These are phyloP conservation scores for Cephaloascus albidus DNA, from an alignment of 805 yeast genomes.

Conservation along the genomic window DNA sequence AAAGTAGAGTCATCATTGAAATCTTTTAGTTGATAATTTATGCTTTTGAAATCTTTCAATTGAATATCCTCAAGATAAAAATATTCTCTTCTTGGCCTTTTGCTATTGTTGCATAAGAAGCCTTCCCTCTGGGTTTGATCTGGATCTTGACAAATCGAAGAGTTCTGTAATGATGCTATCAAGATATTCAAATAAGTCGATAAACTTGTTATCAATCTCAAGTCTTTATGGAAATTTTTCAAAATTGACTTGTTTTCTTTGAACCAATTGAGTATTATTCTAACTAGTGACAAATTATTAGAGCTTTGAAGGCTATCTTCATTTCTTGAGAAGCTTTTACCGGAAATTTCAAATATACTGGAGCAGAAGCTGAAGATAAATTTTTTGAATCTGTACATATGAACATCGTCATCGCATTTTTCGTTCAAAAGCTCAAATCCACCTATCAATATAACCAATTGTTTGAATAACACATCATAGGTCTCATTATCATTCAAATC, in stretches of 20 bases:
- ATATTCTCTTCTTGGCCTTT: slow-evolving; percentile 37
- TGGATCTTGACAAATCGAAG: not conserved
- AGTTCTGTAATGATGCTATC: not conserved
- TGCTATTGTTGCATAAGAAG: not conserved
- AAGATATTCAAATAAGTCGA: not conserved
- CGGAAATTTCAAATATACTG: not conserved
- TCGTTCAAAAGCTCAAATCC: slow-evolving; percentile 18
- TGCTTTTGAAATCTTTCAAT: slow-evolving; percentile 49
- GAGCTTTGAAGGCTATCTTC: slow-evolving; percentile 1
- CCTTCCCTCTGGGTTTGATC: slow-evolving; percentile 1
- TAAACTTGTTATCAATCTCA: not conserved
- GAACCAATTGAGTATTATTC: slow-evolving; percentile 52
- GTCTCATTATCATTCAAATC: slow-evolving; percentile 5
- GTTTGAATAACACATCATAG: slow-evolving; percentile 15
- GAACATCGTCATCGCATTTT: not conserved
- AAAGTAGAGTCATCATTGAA: slow-evolving; percentile 37
- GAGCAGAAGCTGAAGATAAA: not conserved
- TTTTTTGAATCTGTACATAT: not conserved
- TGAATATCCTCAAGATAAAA: slow-evolving; percentile 58
- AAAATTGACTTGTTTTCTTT: slow-evolving; percentile 30
- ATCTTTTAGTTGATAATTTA: slow-evolving; percentile 47
- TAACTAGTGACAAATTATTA: slow-evolving; percentile 22
- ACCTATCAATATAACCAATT: slow-evolving; percentile 25
- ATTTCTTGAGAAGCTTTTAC: not conserved
- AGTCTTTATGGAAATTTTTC: slow-evolving; percentile 9